phyloP scores from a whole-genome alignment of 352 stramenopile species.

The Phytophthora cajani region DNA sequence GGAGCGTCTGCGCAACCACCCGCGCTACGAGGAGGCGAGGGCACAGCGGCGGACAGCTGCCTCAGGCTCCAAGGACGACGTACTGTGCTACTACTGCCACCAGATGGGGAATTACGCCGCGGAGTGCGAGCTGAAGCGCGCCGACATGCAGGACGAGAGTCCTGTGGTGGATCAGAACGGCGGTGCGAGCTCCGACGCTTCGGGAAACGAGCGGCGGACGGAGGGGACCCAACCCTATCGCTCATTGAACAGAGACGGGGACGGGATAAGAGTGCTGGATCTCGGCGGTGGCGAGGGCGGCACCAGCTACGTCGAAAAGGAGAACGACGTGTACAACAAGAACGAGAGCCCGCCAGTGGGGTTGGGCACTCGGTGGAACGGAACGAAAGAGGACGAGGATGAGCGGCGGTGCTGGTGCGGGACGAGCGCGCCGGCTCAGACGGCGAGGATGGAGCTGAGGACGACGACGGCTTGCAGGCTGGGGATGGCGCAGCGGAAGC shows the following conservation, averaged over 20 bases:
- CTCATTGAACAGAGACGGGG: neutral
- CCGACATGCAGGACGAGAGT: neutral
- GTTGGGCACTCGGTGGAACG: too few species aligned
- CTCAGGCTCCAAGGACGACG: neutral
- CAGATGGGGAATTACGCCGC: neutral
- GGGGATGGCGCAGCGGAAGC: too few species aligned
- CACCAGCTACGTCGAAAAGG: too few species aligned
- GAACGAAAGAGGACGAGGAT: too few species aligned
- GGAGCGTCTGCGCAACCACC: neutral
- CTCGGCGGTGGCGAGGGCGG: neutral
- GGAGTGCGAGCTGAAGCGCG: neutral
- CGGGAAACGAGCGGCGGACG: slow-evolving; percentile 3
- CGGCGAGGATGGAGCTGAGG: too few species aligned
- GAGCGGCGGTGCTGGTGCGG: too few species aligned
- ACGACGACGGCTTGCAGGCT: too few species aligned
- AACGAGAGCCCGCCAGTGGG: too few species aligned
- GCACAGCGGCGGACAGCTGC: neutral
- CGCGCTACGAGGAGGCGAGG: neutral
- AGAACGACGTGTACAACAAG: too few species aligned
- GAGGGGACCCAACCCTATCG: neutral
- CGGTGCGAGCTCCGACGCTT: neutral
- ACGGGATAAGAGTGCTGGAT: neutral
- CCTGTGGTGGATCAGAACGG: slow-evolving; percentile 1
- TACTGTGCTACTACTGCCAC: slow-evolving; percentile 10
- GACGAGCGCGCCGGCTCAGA: too few species aligned